These are phyloP conservation scores for Anthracocystis panici-leucophaei DNA, from an alignment of 1,284 basidiomycete species.

Conservation along the genomic window DNA sequence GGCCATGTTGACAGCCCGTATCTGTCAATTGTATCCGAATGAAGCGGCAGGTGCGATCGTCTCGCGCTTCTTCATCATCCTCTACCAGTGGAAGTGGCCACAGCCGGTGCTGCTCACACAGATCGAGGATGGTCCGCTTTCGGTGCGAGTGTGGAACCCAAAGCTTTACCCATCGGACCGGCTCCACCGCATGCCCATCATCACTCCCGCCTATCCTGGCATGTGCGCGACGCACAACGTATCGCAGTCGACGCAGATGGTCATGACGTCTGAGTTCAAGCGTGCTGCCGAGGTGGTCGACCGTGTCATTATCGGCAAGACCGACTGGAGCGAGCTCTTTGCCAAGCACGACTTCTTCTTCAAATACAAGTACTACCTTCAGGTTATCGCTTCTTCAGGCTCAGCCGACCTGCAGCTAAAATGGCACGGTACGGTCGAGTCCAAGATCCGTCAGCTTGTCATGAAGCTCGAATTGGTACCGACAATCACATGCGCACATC, in stretches of 20 bases:
- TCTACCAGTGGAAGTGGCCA: constrained; percentile 98
- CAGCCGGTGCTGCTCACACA: constrained; percentile 91
- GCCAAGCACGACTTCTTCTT: constrained; percentile 95
- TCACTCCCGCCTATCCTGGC: constrained; percentile 98
- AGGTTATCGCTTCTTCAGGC: constrained; percentile 90
- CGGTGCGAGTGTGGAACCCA: constrained; percentile 97
- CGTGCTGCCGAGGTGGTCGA: constrained; percentile 93
- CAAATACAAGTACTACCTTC: constrained; percentile 97
- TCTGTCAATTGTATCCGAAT: constrained; percentile 98
- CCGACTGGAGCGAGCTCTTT: constrained; percentile 84
- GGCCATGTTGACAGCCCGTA: constrained; percentile 97
- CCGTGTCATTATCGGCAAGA: constrained; percentile 84
- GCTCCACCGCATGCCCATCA: constrained; percentile 99
- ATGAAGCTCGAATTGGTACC: constrained; percentile 98
- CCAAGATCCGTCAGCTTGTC: constrained; percentile 91
- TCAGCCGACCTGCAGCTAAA: constrained; percentile 87
- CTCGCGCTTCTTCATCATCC: constrained; percentile 95
- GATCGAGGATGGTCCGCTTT: constrained; percentile 93
- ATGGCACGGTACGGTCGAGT: constrained; percentile 98
- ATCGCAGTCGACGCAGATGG: constrained; percentile 91
- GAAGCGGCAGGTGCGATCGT: constrained; percentile 94
- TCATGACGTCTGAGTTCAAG: constrained; percentile 96
- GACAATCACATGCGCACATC: constrained; percentile 89
- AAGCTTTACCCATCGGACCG: constrained; percentile 94
- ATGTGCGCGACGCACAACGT: constrained; percentile 99